A percentile compares a stretch with the other conserved stretches of the same genome.
Evolutionary conservation across 1,284 basidiomycete genomes (phyloP).

Genomic region (Spongispora temasekensis): DNA sequence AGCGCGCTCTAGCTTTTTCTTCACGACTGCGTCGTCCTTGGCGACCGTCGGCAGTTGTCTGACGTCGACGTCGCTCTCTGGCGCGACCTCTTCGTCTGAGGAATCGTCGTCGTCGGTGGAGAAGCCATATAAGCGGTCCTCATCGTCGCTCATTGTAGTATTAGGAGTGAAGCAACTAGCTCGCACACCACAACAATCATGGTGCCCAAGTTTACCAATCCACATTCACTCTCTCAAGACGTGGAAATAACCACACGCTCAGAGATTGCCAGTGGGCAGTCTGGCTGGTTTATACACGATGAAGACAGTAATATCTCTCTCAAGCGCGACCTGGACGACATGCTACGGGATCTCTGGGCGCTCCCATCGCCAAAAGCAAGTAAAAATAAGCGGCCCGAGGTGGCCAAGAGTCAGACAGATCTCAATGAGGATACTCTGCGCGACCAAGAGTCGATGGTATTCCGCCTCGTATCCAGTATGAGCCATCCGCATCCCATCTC

Average conservation of each 20-base stretch:
- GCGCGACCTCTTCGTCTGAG: slow-evolving; percentile 75
- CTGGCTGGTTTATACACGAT: slow-evolving; percentile 9
- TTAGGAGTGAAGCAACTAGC: slow-evolving; percentile 11
- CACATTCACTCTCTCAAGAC: slow-evolving; percentile 22
- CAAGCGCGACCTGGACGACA: slow-evolving; percentile 22
- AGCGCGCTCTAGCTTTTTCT: slow-evolving; percentile 81
- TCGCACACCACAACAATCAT: slow-evolving; percentile 34
- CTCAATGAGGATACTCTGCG: slow-evolving; percentile 7
- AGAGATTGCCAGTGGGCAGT: slow-evolving; percentile 18
- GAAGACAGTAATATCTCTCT: slow-evolving; percentile 10
- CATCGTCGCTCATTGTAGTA: slow-evolving; percentile 35
- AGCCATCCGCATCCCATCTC: slow-evolving; percentile 37
- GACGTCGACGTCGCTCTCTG: slow-evolving; percentile 65
- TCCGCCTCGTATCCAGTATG: slow-evolving; percentile 40
- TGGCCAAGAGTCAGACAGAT: too few species aligned
- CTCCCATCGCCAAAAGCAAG: too few species aligned
- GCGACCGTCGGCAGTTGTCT: slow-evolving; percentile 77
- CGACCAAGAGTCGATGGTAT: slow-evolving; percentile 8
- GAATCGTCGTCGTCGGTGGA: slow-evolving; percentile 81
- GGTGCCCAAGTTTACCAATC: slow-evolving; percentile 33
- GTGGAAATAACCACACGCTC: slow-evolving; percentile 30
- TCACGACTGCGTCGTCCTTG: slow-evolving; percentile 82
- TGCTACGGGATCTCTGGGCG: slow-evolving; percentile 26
- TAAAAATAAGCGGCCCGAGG: too few species aligned
- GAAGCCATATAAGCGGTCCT: slow-evolving; percentile 66